Evolutionary conservation across 768 basidiomycete species (phyloP).

Genomic region (Phlebiopsis gigantea): DNA sequence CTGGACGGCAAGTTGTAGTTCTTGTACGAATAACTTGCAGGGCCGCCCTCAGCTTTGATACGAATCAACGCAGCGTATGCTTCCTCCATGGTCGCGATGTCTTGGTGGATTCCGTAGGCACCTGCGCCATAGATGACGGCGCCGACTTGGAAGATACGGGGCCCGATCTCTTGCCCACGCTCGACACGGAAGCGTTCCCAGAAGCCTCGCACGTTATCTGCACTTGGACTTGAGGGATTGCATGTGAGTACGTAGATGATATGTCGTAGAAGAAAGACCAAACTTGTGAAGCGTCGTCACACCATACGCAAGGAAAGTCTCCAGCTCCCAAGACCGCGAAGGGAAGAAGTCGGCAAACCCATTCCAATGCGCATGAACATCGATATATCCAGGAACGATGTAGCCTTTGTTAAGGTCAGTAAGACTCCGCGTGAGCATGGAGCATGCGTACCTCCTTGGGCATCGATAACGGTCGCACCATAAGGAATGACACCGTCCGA

Average conservation of each 20-base stretch:
- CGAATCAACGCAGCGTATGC: constrained; percentile 61
- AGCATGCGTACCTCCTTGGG: constrained; percentile 47
- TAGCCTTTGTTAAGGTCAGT: constrained; percentile 36
- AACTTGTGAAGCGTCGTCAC: constrained; percentile 77
- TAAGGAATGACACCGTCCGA: constrained; percentile 33
- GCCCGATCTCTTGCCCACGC: constrained; percentile 61
- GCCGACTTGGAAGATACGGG: constrained; percentile 70
- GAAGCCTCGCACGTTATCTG: constrained; percentile 55
- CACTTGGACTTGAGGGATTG: constrained; percentile 48
- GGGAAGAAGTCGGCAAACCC: constrained; percentile 51
- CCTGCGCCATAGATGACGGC: constrained; percentile 56
- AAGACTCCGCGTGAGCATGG: neutral
- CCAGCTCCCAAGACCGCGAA: constrained; percentile 67
- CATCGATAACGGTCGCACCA: constrained; percentile 40
- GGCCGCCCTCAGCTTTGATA: constrained; percentile 69
- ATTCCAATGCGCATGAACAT: constrained; percentile 72
- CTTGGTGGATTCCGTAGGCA: constrained; percentile 44
- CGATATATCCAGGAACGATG: constrained; percentile 68
- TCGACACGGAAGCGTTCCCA: constrained; percentile 65
- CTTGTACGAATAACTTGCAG: constrained; percentile 69
- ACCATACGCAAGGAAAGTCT: constrained; percentile 71
- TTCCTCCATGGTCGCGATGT: constrained; percentile 56
- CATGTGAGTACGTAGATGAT: neutral
- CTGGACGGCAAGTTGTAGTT: constrained; percentile 70
- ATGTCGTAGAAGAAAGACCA: constrained; percentile 16